These are phyloP conservation scores for Trypanosoma mega DNA, from an alignment of 208 protist species.

Conservation along the genomic window DNA sequence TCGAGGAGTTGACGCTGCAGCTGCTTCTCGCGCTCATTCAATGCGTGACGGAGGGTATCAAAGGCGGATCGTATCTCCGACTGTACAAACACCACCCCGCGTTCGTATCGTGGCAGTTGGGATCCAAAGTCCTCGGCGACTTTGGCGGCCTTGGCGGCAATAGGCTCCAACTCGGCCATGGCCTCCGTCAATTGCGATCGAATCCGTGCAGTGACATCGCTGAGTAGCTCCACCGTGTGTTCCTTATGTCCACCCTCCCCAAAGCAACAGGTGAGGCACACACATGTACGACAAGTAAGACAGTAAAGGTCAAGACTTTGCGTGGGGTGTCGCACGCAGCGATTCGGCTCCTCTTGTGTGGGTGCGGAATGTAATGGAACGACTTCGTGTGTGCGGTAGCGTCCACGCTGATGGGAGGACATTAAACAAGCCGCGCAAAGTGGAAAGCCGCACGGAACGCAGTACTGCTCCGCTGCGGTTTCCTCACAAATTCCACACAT, in stretches of 20 bases:
- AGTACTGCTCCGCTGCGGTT: slow-evolving; percentile 29
- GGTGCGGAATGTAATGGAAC: slow-evolving; percentile 35
- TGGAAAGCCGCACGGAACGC: slow-evolving; percentile 71
- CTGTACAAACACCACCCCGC: slow-evolving; percentile 21
- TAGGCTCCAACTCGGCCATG: neutral
- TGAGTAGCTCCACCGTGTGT: slow-evolving; percentile 38
- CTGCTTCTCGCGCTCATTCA: slow-evolving; percentile 43
- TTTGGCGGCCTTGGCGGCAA: slow-evolving; percentile 6
- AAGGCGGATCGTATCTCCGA: slow-evolving; percentile 39
- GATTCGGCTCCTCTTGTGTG: slow-evolving; percentile 21
- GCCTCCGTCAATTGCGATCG: neutral
- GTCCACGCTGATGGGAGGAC: slow-evolving; percentile 55
- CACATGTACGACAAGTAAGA: slow-evolving; percentile 42
- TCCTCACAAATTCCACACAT: slow-evolving; percentile 75
- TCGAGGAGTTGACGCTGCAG: slow-evolving; percentile 24
- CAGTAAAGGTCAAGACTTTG: slow-evolving; percentile 72
- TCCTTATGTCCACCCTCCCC: slow-evolving; percentile 58
- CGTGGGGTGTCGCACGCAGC: slow-evolving; percentile 36
- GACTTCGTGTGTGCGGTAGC: slow-evolving; percentile 59
- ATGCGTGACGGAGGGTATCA: slow-evolving; percentile 28
- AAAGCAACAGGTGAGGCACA: slow-evolving; percentile 77
- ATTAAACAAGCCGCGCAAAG: slow-evolving; percentile 49
- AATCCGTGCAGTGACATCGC: neutral
- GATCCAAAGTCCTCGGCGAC: slow-evolving; percentile 4
- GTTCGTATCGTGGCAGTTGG: slow-evolving; percentile 26